Evolutionary conservation across 1,284 basidiomycete species (phyloP).

Genomic region (Rugosomyces carneus): DNA sequence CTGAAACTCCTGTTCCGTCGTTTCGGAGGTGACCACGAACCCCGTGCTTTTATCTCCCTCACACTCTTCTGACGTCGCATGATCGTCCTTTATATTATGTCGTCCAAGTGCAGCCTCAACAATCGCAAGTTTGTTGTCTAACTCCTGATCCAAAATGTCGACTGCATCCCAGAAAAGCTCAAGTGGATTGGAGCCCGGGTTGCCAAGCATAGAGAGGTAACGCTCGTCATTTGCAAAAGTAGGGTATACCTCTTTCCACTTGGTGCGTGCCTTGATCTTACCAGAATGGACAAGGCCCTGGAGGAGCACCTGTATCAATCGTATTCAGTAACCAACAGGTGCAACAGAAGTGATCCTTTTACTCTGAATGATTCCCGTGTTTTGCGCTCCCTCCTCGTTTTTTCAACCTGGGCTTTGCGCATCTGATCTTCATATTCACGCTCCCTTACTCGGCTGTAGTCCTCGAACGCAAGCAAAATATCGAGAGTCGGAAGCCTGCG

Average conservation of each 20-base stretch:
- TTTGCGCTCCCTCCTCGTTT: slow-evolving; percentile 77
- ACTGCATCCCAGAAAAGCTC: slow-evolving; percentile 96
- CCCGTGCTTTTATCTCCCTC: slow-evolving; percentile 22
- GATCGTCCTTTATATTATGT: slow-evolving; percentile 29
- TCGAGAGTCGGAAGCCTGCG: slow-evolving; percentile 82
- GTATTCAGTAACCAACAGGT: neutral
- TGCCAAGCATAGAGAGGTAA: slow-evolving; percentile 84
- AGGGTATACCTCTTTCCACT: slow-evolving; percentile 89
- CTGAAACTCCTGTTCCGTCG: slow-evolving; percentile 55
- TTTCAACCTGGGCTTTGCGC: slow-evolving; percentile 74
- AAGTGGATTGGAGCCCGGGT: slow-evolving; percentile 88
- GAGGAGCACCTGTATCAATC: slow-evolving; percentile 53
- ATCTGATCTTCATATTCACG: slow-evolving; percentile 84
- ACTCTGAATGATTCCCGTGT: slow-evolving; percentile 86
- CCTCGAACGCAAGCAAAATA: slow-evolving; percentile 87
- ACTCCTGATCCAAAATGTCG: slow-evolving; percentile 79
- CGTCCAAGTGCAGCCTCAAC: slow-evolving; percentile 58
- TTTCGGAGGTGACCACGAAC: slow-evolving; percentile 51
- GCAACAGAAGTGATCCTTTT: slow-evolving; percentile 12
- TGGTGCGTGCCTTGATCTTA: slow-evolving; percentile 73
- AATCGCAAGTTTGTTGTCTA: slow-evolving; percentile 69
- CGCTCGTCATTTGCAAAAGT: slow-evolving; percentile 71
- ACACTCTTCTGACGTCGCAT: slow-evolving; percentile 28
- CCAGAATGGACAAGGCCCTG: slow-evolving; percentile 61
- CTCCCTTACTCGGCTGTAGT: slow-evolving; percentile 83